Evolutionary conservation across 2,329 filamentous ascomycete genomes (phyloP).

Genomic region (Nemania abortiva): DNA sequence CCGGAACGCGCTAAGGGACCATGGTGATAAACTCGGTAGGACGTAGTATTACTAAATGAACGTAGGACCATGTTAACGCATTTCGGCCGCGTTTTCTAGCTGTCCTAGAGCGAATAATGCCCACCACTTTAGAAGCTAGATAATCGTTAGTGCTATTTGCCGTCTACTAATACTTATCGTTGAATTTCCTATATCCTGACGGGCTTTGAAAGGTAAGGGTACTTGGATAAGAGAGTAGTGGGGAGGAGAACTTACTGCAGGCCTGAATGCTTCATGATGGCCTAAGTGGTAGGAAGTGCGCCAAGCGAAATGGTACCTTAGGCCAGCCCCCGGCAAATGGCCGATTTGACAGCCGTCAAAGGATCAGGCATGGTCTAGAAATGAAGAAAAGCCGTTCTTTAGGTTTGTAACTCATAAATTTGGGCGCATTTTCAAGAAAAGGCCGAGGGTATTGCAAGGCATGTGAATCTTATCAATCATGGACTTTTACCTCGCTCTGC

Average conservation of each 20-base stretch:
- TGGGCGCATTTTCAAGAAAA: neutral
- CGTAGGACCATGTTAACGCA: neutral
- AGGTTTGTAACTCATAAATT: neutral
- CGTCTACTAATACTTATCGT: neutral
- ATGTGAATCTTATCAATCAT: neutral
- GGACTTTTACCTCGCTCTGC: neutral
- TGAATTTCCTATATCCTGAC: neutral
- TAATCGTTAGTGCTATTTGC: neutral
- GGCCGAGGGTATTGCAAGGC: neutral
- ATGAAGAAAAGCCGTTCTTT: neutral
- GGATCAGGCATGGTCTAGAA: neutral
- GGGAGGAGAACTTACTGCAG: neutral
- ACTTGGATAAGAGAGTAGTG: neutral
- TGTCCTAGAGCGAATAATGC: neutral
- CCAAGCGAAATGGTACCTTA: neutral
- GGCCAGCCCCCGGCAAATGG: neutral
- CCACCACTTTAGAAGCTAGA: too few species aligned
- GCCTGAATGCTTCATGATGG: neutral
- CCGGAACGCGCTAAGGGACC: neutral
- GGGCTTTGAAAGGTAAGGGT: neutral
- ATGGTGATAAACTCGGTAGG: constrained; percentile 2
- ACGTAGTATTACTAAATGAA: constrained; percentile 1
- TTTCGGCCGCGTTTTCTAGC: neutral
- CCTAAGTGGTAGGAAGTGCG: neutral
- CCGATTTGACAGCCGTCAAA: neutral